Base-by-base conservation (phyloP, 2,329 filamentous ascomycete genomes). In the Penicillium sp. region DNA sequence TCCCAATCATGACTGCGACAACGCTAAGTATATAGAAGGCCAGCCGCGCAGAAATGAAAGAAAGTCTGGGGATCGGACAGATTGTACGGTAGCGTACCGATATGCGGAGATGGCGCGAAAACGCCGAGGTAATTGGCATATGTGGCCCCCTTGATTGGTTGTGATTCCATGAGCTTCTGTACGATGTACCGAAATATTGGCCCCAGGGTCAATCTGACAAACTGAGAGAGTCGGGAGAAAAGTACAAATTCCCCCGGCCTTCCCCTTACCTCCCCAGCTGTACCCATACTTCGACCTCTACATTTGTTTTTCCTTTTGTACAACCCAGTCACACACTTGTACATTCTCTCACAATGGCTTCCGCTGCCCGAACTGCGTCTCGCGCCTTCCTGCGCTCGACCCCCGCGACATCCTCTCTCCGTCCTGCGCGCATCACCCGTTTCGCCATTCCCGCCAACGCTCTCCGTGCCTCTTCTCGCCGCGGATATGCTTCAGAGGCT, bases 401-500 rank as follows among this genome's bases (percentile, higher is more conserved):
- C 49, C 65, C 68, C 33, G 60, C 58, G 19, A 58, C 65, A 46
- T 65, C 67, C 38, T 66, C 68, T 42, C 65, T 71, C 60, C 67
- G 69, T 57, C 64, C 69, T 70, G 62, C 71, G 45, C 77, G 77
- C 67, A 82, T 86, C 71, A 70, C 75, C 44, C 77, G 79, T 58
- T 84, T 83, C 73, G 75, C 75, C 45, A 71, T 74, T 52, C 66
- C 71, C 35, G 81, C 86, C 60, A 81, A 86, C 63, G 79, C 82
- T 60, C 84, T 90, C 78, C 87, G 86, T 71, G 82, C 84, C 67
- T 79, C 86, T 64, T 82, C 82, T 64, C 87, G 85, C 60, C 88
- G 89, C 59, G 84, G 84, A 72, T 95, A 95, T 75, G 86, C 90
- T 37, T 86, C 87, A 48, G 84, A 83, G 72, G 74, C 82, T 58